Conservation (phyloP, 352 stramenopile species). For the Pythium vanterpoolii region DNA sequence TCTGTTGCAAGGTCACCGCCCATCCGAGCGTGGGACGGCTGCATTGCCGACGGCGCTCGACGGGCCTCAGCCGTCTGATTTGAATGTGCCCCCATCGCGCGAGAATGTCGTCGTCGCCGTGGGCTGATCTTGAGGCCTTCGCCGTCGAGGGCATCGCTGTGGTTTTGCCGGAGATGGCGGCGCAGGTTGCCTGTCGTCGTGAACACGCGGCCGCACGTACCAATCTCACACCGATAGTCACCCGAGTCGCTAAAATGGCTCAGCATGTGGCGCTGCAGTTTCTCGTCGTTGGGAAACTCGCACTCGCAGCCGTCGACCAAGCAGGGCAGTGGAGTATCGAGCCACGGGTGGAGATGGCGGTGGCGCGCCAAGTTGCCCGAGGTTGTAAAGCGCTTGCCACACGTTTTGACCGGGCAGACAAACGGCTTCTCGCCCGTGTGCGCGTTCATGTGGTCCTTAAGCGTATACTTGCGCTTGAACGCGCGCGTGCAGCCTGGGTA, state of each 20-base stretch:
- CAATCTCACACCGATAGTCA: constrained; percentile 29
- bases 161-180: constrained; percentile 15
- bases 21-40: not conserved
- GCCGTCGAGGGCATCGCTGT: constrained; percentile 2
- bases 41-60: too few species aligned
- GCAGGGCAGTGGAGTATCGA: constrained; percentile 18
- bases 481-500: not conserved
- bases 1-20: not conserved
- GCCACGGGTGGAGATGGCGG: constrained; percentile 37
- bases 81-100: not conserved
- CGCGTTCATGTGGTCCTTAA: constrained; percentile 75
- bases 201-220: constrained; percentile 47
- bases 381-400: constrained; percentile 62
- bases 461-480: constrained; percentile 33
- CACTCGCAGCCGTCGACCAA: constrained; percentile 14
- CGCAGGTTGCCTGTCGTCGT: constrained; percentile 48
- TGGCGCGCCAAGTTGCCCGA: constrained; percentile 68
- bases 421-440: constrained; percentile 58
- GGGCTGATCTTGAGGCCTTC: not conserved
- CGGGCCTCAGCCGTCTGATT: not conserved
- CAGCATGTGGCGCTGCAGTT: constrained; percentile 22
- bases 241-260: constrained; percentile 20
- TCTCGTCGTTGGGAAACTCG: constrained; percentile 13
- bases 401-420: constrained; percentile 31
- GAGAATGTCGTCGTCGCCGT: not conserved